Conservation (phyloP, 768 basidiomycete genomes). For the Macrolepiota albuminosa region DNA sequence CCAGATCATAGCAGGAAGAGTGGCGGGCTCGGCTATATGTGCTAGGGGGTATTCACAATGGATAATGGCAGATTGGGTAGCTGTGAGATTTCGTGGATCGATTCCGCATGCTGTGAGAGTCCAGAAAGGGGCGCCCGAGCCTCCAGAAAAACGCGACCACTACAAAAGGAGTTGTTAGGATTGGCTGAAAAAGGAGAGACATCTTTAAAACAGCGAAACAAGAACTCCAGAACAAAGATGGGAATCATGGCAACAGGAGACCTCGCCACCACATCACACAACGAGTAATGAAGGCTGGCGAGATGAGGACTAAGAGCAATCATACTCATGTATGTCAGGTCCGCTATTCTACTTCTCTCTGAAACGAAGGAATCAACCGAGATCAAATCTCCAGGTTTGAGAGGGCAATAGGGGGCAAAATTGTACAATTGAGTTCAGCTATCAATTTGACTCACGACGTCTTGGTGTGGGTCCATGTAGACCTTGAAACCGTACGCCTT, state of each 20-base stretch:
- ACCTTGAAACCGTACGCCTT: conserved; percentile 89
- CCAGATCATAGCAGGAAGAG: conserved; percentile 95
- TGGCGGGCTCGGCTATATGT: conserved; percentile 57
- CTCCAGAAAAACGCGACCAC: conserved; percentile 96
- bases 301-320: not conserved
- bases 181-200: not conserved
- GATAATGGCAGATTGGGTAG: conserved; percentile 80
- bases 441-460: conserved; percentile 57
- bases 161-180: conserved; percentile 24
- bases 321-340: not conserved
- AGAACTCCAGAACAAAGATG: not conserved
- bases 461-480: conserved; percentile 96
- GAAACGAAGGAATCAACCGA: not conserved
- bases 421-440: not conserved
- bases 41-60: conserved; percentile 84
- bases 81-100: conserved; percentile 77
- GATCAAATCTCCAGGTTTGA: not conserved
- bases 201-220: not conserved
- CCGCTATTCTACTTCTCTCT: not conserved
- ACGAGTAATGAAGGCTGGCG: not conserved
- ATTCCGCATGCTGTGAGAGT: conserved; percentile 88
- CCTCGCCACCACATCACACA: not conserved
- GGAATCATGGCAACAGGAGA: not conserved
- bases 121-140: conserved; percentile 95
- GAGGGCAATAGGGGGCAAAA: not conserved